A percentile compares a stretch with the other conserved stretches of the same genome.
Conservation (phyloP, 1,139 yeast genomes). For the Pichia sp. region DNA sequence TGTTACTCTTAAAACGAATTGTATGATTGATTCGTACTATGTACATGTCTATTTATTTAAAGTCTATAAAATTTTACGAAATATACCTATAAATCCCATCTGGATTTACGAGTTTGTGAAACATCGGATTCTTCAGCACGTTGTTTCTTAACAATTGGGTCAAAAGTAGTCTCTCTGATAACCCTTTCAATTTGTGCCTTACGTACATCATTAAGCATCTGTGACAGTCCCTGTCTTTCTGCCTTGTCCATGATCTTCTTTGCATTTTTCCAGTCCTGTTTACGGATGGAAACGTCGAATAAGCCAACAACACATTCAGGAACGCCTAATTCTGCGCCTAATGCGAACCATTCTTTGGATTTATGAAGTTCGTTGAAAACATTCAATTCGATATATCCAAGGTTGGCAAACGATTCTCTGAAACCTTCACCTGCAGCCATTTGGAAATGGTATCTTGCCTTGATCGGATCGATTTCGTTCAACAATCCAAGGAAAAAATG, state of each 20-base stretch:
- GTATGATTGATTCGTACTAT: neutral
- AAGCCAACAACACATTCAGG: constrained; percentile 70
- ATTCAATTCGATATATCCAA: constrained; percentile 78
- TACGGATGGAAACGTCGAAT: constrained; percentile 49
- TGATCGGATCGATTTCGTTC: constrained; percentile 53
- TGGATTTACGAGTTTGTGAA: constrained; percentile 9
- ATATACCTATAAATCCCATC: constrained; percentile 19
- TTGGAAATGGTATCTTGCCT: constrained; percentile 70
- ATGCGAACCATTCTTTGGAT: constrained; percentile 80
- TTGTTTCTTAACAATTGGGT: neutral
- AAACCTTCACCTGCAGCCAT: constrained; percentile 76
- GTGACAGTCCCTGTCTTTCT: constrained; percentile 11
- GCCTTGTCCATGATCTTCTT: constrained; percentile 13
- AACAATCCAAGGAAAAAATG: constrained; percentile 80
- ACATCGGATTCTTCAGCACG: neutral
- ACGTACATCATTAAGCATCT: constrained; percentile 10
- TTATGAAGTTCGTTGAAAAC: constrained; percentile 52
- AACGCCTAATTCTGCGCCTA: constrained; percentile 70
- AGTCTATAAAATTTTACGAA: neutral
- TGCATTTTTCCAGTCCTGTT: constrained; percentile 27
- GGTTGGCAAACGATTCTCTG: constrained; percentile 67
- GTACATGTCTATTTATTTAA: neutral
- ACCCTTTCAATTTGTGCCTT: constrained; percentile 9
- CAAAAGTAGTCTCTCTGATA: neutral
- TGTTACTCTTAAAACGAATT: constrained; percentile 36